A percentile compares a stretch with the other conserved stretches of the same genome.
phyloP scores from a whole-genome alignment of 192 early-diverging fungal genomes.

The Coemansia sp. region DNA sequence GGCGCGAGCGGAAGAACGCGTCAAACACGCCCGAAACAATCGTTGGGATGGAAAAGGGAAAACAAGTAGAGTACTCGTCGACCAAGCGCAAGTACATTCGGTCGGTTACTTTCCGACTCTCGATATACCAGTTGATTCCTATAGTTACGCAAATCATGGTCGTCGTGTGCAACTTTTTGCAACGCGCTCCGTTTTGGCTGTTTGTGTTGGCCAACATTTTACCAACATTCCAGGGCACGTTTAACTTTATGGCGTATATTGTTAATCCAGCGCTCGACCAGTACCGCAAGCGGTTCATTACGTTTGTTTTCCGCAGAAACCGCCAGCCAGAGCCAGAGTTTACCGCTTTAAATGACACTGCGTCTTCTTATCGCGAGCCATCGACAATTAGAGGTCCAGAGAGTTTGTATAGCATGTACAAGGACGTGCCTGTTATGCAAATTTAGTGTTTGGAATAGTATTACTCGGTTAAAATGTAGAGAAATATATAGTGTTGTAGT shows the following conservation, averaged over 20 bases:
- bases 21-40: constrained; percentile 6
- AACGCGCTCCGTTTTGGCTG: constrained; percentile 32
- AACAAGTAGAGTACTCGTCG: background rate
- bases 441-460: no score
- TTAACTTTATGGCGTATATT: constrained; percentile 32
- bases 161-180: constrained; percentile 28
- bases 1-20: background rate
- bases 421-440: background rate
- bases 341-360: background rate
- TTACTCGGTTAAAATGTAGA: background rate
- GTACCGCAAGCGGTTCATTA: constrained; percentile 5
- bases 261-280: constrained; percentile 25
- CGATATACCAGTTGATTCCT: constrained; percentile 26
- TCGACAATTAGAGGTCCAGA: background rate
- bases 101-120: constrained; percentile 18
- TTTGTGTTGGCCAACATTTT: constrained; percentile 43
- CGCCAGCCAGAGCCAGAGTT: background rate
- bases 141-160: constrained; percentile 42
- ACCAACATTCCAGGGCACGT: constrained; percentile 35
- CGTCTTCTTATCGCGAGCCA: background rate
- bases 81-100: constrained; percentile 9
- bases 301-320: background rate
- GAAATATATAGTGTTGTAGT: background rate
- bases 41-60: background rate
- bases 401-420: background rate